Conservation (phyloP, 2,329 filamentous ascomycete species). For the Colletotrichum sublineola region DNA sequence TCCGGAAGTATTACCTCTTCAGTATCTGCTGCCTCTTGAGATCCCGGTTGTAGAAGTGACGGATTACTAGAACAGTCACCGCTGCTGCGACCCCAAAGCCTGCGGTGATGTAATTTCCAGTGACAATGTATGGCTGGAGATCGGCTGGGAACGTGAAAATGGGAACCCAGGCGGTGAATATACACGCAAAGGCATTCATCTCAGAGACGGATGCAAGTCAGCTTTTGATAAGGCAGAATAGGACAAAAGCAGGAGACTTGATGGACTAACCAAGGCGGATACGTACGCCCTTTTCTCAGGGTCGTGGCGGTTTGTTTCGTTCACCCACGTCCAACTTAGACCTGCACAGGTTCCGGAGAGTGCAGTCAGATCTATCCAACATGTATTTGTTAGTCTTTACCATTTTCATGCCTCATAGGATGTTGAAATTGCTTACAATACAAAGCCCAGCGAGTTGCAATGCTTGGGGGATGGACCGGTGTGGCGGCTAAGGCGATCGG, state of each 20-base stretch:
- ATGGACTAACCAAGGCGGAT: conserved; percentile 45
- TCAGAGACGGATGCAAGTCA: background rate
- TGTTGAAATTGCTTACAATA: conserved; percentile 43
- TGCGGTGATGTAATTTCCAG: conserved; percentile 48
- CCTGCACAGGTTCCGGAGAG: conserved; percentile 44
- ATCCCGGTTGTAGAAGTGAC: conserved; percentile 45
- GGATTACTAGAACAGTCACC: conserved; percentile 43
- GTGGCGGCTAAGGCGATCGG: conserved; percentile 45
- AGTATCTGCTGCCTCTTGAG: conserved; percentile 28
- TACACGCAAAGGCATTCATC: conserved; percentile 49
- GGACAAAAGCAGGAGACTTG: too few species aligned
- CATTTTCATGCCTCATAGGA: too few species aligned
- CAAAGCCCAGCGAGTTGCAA: conserved; percentile 44
- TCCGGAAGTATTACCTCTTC: background rate
- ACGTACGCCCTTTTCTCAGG: conserved; percentile 48
- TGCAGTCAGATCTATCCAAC: conserved; percentile 43
- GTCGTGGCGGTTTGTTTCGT: conserved; percentile 46
- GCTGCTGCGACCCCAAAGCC: conserved; percentile 44
- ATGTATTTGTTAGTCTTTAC: background rate
- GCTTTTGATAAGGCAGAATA: background rate
- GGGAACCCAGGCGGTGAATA: conserved; percentile 48
- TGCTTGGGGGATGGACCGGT: conserved; percentile 45
- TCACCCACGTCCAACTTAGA: conserved; percentile 48
- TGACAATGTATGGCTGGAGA: conserved; percentile 48
- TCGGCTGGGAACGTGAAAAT: conserved; percentile 50